A percentile compares a stretch with the other conserved stretches of the same genome.
Evolutionary conservation across 2,329 filamentous ascomycete genomes (phyloP).

Genomic region (Claviceps digitariae): DNA sequence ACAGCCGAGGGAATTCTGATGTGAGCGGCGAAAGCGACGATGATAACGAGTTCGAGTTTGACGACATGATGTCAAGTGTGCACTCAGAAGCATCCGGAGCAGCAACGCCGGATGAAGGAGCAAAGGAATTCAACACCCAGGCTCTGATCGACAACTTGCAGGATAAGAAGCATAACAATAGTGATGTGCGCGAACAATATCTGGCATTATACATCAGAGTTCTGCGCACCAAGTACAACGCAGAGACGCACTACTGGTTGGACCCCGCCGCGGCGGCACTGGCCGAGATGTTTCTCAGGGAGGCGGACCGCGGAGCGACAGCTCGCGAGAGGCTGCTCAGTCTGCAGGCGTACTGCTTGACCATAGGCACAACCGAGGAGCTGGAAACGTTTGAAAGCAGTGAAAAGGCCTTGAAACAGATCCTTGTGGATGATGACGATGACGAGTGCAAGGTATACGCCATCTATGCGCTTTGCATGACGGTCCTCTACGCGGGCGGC

Average conservation of each 20-base stretch:
- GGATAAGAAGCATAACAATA: conserved; percentile 63
- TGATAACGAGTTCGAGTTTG: conserved; percentile 23
- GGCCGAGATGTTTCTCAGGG: conserved; percentile 53
- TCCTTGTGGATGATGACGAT: conserved; percentile 42
- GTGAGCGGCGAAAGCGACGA: conserved; percentile 41
- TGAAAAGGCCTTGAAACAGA: conserved; percentile 19
- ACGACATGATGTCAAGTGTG: conserved; percentile 31
- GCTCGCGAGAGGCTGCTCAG: conserved; percentile 57
- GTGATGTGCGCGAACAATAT: conserved; percentile 48
- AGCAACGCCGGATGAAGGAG: conserved; percentile 51
- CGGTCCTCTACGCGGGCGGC: conserved; percentile 63
- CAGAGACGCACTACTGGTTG: conserved; percentile 29
- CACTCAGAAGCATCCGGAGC: conserved; percentile 29
- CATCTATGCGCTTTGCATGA: conserved; percentile 61
- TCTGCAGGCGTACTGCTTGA: conserved; percentile 57
- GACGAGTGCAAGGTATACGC: conserved; percentile 52
- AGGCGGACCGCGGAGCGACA: conserved; percentile 54
- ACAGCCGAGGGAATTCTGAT: conserved; percentile 50
- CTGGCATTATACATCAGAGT: conserved; percentile 27
- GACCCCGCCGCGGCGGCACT: conserved; percentile 43
- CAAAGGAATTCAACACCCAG: conserved; percentile 45
- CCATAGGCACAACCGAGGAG: conserved; percentile 55
- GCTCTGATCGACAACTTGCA: conserved; percentile 59
- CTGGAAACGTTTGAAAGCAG: conserved; percentile 19
- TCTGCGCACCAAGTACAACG: conserved; percentile 34